A percentile compares a stretch with the other conserved stretches of the same genome.
These are phyloP conservation scores for Polyporus tsugae DNA, from an alignment of 1,284 basidiomycete species.

Conservation along the genomic window DNA sequence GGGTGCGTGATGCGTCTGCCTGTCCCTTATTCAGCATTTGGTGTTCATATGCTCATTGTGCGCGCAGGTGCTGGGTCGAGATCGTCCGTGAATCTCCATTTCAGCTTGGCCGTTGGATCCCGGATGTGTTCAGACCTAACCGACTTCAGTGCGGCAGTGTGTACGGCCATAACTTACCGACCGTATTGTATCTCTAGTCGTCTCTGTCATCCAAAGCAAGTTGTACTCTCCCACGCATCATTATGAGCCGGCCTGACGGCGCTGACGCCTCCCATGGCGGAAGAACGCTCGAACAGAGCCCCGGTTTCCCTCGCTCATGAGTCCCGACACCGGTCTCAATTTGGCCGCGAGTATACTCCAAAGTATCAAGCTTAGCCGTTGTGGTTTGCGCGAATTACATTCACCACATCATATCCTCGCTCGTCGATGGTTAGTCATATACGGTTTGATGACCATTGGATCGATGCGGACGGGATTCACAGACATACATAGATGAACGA, in stretches of 20 bases:
- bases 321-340: too few species aligned
- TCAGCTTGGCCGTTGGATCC: background rate
- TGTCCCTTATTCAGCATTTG: background rate
- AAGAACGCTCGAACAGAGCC: background rate
- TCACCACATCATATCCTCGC: too few species aligned
- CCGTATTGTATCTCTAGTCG: slow-evolving; percentile 5
- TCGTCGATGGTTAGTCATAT: too few species aligned
- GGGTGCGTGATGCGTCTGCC: slow-evolving; percentile 26
- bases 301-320: too few species aligned
- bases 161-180: slow-evolving; percentile 5
- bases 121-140: background rate
- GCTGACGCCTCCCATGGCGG: background rate
- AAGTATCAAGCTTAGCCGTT: too few species aligned
- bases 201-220: slow-evolving; percentile 6
- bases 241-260: background rate
- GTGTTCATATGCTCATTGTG: background rate
- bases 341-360: too few species aligned
- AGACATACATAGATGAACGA: too few species aligned
- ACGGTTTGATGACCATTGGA: too few species aligned
- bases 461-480: too few species aligned
- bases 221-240: too few species aligned
- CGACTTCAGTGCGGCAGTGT: background rate
- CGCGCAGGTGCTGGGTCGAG: slow-evolving; percentile 36
- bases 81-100: slow-evolving; percentile 25
- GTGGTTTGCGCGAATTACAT: too few species aligned